Evolutionary conservation across 2,329 filamentous ascomycete genomes (phyloP), one percentile per base, ranked within the genome.

Genomic region (Diaporthe citrichinensis): DNA sequence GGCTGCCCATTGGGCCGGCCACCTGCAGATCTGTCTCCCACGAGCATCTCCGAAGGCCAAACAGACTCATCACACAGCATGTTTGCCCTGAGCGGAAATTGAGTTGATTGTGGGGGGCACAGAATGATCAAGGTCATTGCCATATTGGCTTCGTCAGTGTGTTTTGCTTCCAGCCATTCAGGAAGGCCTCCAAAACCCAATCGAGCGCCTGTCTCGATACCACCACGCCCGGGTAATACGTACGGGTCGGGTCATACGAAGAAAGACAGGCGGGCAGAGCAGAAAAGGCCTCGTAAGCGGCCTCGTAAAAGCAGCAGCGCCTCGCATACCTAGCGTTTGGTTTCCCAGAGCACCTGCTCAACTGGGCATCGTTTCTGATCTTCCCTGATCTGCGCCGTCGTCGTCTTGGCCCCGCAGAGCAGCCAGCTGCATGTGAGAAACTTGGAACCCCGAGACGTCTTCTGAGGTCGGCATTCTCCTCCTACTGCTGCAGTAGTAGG

Each of bases 321-420:
- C 46, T 51, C 62, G 46, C 28, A 17, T 49, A 14, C 10, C 61
- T 36, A 25, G 62, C 41, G 41, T 49, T 65, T 46, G 25, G 44
- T n/a, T 36, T 34, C 12, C 44, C 12, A 55, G 3, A 53, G 34
- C 65, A 69, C 65, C 65, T 41, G 49, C 65, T 69, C 34, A 31
- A 55, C 65, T 55, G 34, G 65, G 65, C 65, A 69, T 41, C 49
- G 65, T 55, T 20, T 34, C 62, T 67, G 61, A 51, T 68, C 62
- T 68, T 68, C 61, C 61, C 39, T 67, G 61, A 34, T 67, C 41
- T 67, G 41, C 41, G 61, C 61, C 61, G 34, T 67, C 41, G 20
- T 67, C 61, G 39, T 49, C 61, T 67, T 67, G 61, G 61, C 61
- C 41, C 44, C 25, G 34, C 34, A 41, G 31, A 10, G 8, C 31